Evolutionary conservation across 495 filamentous ascomycete genomes (phyloP), one percentile per base, ranked within the genome.

Genomic region (Coniosporium apollinis): DNA sequence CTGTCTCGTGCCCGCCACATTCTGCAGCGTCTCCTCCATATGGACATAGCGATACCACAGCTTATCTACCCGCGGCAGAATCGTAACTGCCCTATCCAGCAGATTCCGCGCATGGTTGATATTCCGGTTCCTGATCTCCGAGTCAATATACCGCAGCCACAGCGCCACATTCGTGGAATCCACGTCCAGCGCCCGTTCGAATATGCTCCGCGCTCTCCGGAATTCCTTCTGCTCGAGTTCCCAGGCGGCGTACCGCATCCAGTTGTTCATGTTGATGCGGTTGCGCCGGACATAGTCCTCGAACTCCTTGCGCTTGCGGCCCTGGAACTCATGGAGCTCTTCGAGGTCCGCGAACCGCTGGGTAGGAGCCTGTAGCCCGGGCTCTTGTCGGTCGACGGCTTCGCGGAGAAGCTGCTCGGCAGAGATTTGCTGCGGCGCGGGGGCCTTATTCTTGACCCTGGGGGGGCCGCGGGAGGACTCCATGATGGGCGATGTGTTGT

Each of bases 1-100:
- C 52, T 92, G 83, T 33, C 89, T 67, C 13, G 85, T 91, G 11
- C 89, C 89, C 5, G 86, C 73, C 26, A 97, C 76, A 46, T 97
- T 94, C 4, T 81, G 78, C 28, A 97, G 63, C 33, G 85, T 96
- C 66, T 97, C 91, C 55, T 94, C 89, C 80, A 96, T 92, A 50
- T 93, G 94, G 19, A 92, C 82, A 67, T 94, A 96, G 53, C 94
- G 94, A 58, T 87, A 96, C 89, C 89, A 97, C 34, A 97, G 62
- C 61, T 94, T 94, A 53, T 94, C 80, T 19, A 94, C 69, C 22
- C 89, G 65, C 21, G 89, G 89, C 21, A 94, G 63, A 37, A 89
- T 83, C 1, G 86, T 89, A 32, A 97, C 83, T 22, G 91, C 91
- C 32, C 89, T 82, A 52, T 97, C 89, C 20, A 96, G 68, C 26